Evolutionary conservation across 2,329 filamentous ascomycete genomes (phyloP).

Genomic region (Grosmannia clavigera): DNA sequence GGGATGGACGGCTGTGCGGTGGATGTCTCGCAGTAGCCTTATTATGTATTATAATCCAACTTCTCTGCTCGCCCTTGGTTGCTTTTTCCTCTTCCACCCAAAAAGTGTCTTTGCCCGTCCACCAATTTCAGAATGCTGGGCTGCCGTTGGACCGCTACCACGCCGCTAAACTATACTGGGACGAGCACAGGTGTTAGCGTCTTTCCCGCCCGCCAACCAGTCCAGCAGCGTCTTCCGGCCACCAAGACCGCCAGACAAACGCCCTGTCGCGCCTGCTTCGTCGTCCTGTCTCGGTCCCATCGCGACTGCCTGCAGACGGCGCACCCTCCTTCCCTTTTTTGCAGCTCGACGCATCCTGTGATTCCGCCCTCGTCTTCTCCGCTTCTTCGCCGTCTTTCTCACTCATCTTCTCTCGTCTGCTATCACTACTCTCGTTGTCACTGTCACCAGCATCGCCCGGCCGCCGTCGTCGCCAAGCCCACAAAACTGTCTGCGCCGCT

Average conservation of each 20-base stretch:
- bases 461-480: not conserved
- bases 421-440: not conserved
- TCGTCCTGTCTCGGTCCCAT: not conserved
- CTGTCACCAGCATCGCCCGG: not conserved
- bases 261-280: not conserved
- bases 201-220: not conserved
- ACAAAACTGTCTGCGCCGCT: not conserved
- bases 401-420: not conserved
- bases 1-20: not conserved
- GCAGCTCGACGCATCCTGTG: not conserved
- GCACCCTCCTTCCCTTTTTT: not conserved
- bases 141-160: conserved; percentile 6
- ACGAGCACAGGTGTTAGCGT: not conserved
- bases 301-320: not conserved
- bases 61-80: not conserved
- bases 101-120: not conserved
- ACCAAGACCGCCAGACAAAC: not conserved
- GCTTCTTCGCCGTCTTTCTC: not conserved
- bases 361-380: not conserved
- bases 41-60: not conserved
- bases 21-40: not conserved
- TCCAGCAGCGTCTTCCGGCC: not conserved
- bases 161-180: conserved; percentile 12
- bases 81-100: not conserved
- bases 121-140: conserved; percentile 9